Conservation (phyloP, 1,284 basidiomycete species). For the Flammula alnicola region DNA sequence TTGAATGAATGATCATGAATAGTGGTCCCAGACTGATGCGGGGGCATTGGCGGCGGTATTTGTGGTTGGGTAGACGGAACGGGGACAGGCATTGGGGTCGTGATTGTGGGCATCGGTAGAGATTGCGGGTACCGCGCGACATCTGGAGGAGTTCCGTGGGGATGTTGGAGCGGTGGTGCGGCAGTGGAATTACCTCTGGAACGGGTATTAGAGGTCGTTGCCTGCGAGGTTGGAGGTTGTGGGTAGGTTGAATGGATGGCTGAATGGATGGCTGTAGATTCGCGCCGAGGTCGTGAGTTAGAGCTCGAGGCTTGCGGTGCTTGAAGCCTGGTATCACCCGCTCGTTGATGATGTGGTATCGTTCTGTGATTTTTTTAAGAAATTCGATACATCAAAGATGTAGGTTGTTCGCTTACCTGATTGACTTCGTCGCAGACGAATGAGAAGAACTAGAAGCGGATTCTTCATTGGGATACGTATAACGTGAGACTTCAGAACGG, state of each 20-base stretch:
- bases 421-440: not conserved
- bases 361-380: no score
- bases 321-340: no score
- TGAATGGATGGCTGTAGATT: no score
- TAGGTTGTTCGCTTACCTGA: no score
- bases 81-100: conserved; percentile 23
- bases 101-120: conserved; percentile 25
- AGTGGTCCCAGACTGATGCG: conserved; percentile 7
- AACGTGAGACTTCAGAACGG: conserved; percentile 11
- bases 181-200: not conserved
- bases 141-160: conserved; percentile 14
- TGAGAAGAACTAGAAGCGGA: not conserved
- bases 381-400: no score
- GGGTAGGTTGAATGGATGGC: no score
- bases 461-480: conserved; percentile 13
- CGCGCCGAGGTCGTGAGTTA: no score
- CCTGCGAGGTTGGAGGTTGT: no score
- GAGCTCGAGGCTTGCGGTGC: no score
- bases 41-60: conserved; percentile 16
- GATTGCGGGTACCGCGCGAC: conserved; percentile 11
- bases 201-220: no score
- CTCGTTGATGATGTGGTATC: no score
- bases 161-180: not conserved
- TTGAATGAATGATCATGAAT: conserved; percentile 4
- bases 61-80: conserved; percentile 27